A percentile compares a stretch with the other conserved stretches of the same genome.
Evolutionary conservation across 352 stramenopile species (phyloP).

Genomic region (Pythium graminicola): DNA sequence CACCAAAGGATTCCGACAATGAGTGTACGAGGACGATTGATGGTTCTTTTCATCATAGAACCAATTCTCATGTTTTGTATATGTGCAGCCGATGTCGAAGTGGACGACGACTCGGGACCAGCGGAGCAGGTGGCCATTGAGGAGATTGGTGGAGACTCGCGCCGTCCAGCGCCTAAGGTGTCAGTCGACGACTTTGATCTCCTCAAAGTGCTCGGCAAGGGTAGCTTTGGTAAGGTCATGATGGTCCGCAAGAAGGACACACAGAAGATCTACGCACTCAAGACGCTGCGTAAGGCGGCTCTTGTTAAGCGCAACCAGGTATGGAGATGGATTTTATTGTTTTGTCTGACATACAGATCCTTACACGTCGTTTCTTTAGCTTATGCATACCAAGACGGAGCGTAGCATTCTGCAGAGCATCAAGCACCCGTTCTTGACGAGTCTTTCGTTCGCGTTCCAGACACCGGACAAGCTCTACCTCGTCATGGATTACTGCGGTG

Average conservation of each 20-base stretch:
- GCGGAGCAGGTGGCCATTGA: constrained; percentile 78
- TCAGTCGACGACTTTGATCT: constrained; percentile 91
- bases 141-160: constrained; percentile 61
- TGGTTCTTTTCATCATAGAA: neutral
- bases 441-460: constrained; percentile 82
- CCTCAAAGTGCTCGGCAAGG: constrained; percentile 93
- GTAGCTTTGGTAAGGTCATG: constrained; percentile 95
- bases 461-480: constrained; percentile 91
- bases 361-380: constrained; percentile 12
- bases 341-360: neutral
- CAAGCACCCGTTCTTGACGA: constrained; percentile 89
- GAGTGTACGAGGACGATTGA: constrained; percentile 11
- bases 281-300: constrained; percentile 90
- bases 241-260: constrained; percentile 93
- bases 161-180: constrained; percentile 65
- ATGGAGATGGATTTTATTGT: neutral
- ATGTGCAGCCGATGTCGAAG: constrained; percentile 50
- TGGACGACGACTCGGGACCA: constrained; percentile 72
- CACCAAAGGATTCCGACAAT: constrained; percentile 30
- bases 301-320: constrained; percentile 91
- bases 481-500: constrained; percentile 93
- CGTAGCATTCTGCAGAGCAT: constrained; percentile 90
- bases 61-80: neutral
- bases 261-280: constrained; percentile 94
- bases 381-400: constrained; percentile 92